Conservation (phyloP, 2,329 filamentous ascomycete species). For the Neofusicoccum ribis region DNA sequence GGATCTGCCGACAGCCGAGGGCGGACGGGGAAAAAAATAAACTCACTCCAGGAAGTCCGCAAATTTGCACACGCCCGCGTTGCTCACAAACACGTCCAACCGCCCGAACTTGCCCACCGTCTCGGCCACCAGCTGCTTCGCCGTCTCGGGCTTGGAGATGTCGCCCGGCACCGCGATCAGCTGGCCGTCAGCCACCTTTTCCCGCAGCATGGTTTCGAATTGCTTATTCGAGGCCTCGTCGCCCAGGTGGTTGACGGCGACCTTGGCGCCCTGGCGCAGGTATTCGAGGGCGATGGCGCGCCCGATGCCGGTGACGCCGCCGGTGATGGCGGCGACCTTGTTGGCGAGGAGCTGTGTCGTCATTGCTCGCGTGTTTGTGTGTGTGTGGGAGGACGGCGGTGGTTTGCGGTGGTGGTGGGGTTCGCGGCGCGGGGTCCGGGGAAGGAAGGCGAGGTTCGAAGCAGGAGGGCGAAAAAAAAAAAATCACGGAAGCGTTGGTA, state of each 20-base stretch:
- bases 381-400: not conserved
- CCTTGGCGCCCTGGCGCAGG: constrained; percentile 72
- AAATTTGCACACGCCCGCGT: constrained; percentile 87
- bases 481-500: not conserved
- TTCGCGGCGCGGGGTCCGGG: not conserved
- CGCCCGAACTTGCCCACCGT: constrained; percentile 62
- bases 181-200: constrained; percentile 12
- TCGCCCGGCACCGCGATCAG: constrained; percentile 74
- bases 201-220: constrained; percentile 52
- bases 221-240: constrained; percentile 49
- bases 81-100: constrained; percentile 73
- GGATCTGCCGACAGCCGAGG: not conserved
- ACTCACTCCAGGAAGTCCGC: constrained; percentile 74
- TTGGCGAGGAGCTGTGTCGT: constrained; percentile 57
- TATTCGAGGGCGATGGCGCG: constrained; percentile 81
- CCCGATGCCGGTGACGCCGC: constrained; percentile 83
- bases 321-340: constrained; percentile 84
- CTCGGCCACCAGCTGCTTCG: constrained; percentile 63
- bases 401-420: not conserved
- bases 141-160: constrained; percentile 72
- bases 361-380: not conserved
- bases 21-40: too few species aligned
- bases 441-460: not conserved
- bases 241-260: constrained; percentile 78
- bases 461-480: not conserved